A percentile compares a stretch with the other conserved stretches of the same genome.
Evolutionary conservation across 2,329 filamentous ascomycete genomes (phyloP).

Genomic region (Neofusicoccum sp.): DNA sequence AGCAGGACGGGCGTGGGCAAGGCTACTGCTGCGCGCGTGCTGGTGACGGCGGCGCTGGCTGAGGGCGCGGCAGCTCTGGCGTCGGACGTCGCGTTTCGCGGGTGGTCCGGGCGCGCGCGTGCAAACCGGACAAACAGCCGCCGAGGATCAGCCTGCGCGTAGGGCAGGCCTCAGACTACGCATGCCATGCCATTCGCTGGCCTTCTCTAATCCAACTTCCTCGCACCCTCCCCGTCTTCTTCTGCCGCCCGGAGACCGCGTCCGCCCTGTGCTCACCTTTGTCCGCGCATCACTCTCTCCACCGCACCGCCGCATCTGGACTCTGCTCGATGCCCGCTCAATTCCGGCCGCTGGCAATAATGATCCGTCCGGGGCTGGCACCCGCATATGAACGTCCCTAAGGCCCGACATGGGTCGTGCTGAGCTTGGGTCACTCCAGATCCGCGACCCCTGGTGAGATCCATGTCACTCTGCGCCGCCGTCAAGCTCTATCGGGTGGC

Average conservation of each 20-base stretch:
- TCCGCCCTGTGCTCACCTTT: neutral
- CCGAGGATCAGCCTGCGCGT: neutral
- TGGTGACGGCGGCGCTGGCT: constrained; percentile 6
- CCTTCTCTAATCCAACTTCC: constrained; percentile 15
- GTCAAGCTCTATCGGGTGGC: neutral
- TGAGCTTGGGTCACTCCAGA: neutral
- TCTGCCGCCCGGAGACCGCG: neutral
- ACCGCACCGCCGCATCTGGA: neutral
- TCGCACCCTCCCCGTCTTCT: neutral
- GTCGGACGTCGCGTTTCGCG: constrained; percentile 3
- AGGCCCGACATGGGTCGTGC: constrained; percentile 1
- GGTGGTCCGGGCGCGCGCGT: neutral
- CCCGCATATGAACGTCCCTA: constrained; percentile 4
- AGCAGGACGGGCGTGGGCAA: neutral
- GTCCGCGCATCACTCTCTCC: neutral
- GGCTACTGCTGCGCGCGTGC: constrained; percentile 18
- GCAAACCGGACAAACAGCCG: constrained; percentile 10
- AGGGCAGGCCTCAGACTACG: neutral
- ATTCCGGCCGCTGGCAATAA: neutral
- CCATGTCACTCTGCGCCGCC: neutral
- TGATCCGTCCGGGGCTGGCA: constrained; percentile 11
- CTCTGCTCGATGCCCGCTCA: neutral
- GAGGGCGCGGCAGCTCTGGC: neutral
- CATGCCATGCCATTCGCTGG: constrained; percentile 6
- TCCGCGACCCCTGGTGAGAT: constrained; percentile 10